These are phyloP conservation scores for Neurospora sp. DNA, from an alignment of 495 filamentous ascomycete species.

Conservation along the genomic window DNA sequence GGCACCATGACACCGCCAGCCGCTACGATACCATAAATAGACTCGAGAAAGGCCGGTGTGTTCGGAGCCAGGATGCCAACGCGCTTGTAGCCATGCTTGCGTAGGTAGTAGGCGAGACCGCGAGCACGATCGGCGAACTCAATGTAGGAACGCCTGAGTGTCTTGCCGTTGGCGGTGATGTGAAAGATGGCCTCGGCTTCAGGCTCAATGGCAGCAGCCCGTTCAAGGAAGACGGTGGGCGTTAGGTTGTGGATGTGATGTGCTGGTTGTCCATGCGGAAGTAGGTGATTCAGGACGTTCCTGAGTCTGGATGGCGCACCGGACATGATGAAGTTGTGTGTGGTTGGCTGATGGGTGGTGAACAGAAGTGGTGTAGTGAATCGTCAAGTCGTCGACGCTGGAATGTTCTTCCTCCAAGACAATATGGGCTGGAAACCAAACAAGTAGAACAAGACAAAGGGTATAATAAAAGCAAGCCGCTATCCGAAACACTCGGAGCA, in stretches of 20 bases:
- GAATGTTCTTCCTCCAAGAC: background rate
- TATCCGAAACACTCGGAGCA: background rate
- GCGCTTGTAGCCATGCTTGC: slow-evolving; percentile 55
- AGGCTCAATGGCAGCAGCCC: slow-evolving; percentile 85
- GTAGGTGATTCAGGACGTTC: slow-evolving; percentile 54
- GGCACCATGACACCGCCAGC: slow-evolving; percentile 70
- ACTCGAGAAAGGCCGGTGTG: slow-evolving; percentile 88
- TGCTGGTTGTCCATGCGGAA: slow-evolving; percentile 26
- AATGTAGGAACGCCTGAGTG: slow-evolving; percentile 62
- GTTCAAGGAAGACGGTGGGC: slow-evolving; percentile 80
- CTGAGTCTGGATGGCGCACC: slow-evolving; percentile 36
- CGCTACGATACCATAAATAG: slow-evolving; percentile 79
- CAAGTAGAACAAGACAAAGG: background rate
- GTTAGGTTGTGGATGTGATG: slow-evolving; percentile 72
- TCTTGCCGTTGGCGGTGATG: slow-evolving; percentile 63
- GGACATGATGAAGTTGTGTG: slow-evolving; percentile 26
- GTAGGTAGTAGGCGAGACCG: slow-evolving; percentile 79
- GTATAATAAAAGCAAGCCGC: background rate
- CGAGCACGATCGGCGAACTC: slow-evolving; percentile 76
- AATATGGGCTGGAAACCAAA: background rate
- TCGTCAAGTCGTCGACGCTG: background rate
- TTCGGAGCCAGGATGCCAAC: slow-evolving; percentile 80
- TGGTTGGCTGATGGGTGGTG: background rate
- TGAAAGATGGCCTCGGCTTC: slow-evolving; percentile 83
- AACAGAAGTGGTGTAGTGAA: background rate